Conservation (phyloP, 179 eudicot genomes). For the Heliamphora ciliata region DNA sequence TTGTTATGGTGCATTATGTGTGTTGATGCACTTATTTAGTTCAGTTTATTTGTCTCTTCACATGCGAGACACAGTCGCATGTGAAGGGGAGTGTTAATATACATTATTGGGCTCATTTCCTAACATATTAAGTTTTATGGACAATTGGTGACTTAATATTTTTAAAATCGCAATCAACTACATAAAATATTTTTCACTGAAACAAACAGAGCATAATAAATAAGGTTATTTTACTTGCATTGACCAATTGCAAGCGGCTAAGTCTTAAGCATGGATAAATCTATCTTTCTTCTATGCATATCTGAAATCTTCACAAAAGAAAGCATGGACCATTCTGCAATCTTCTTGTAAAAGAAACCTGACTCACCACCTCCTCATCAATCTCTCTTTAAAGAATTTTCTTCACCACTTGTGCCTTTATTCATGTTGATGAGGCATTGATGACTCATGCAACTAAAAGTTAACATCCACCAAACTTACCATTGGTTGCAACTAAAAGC, state of each 20-base stretch:
- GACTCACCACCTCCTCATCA: not conserved
- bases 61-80: no score
- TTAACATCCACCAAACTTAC: slow-evolving; percentile 7
- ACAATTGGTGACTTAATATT: no score
- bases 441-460: not conserved
- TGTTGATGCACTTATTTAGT: no score
- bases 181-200: no score
- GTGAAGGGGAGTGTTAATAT: no score
- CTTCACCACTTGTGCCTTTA: not conserved
- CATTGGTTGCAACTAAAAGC: not conserved
- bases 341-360: slow-evolving; percentile 1
- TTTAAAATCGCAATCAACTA: no score
- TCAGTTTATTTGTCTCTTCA: no score
- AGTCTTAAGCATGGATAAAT: not conserved
- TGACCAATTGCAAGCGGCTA: not conserved
- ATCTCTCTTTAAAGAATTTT: not conserved
- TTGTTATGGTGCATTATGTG: no score
- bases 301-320: slow-evolving; percentile 4
- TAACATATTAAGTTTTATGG: no score
- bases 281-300: not conserved
- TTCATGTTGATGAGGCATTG: slow-evolving; percentile 10
- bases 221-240: not conserved
- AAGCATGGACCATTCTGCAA: not conserved
- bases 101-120: no score
- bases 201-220: no score